These are phyloP conservation scores for Coemansia sp. DNA, from an alignment of 192 early-diverging fungal genomes.

Conservation along the genomic window DNA sequence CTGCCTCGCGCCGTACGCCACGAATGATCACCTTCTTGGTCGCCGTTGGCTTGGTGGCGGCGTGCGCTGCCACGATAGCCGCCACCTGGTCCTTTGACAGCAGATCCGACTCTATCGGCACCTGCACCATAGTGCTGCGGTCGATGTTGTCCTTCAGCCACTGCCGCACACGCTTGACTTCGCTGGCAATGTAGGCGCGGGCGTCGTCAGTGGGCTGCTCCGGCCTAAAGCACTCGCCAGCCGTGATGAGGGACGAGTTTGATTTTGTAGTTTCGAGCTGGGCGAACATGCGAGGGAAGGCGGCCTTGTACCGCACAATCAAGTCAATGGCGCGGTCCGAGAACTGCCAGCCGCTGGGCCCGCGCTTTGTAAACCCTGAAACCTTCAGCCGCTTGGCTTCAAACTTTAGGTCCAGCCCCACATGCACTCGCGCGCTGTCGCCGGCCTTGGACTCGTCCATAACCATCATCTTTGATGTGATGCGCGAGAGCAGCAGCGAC, in stretches of 20 bases:
- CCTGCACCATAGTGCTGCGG: slow-evolving; percentile 17
- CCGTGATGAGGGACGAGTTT: slow-evolving; percentile 14
- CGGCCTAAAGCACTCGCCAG: slow-evolving; percentile 35
- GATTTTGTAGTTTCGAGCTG: slow-evolving; percentile 19
- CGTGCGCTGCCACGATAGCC: slow-evolving; percentile 23
- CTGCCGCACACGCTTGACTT: slow-evolving; percentile 55
- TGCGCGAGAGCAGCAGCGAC: slow-evolving; percentile 73
- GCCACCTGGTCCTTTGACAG: slow-evolving; percentile 29
- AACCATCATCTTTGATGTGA: slow-evolving; percentile 75
- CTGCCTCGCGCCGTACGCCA: slow-evolving; percentile 53
- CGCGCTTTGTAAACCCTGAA: slow-evolving; percentile 83
- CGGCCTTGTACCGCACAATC: slow-evolving; percentile 68
- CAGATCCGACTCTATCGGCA: slow-evolving; percentile 43
- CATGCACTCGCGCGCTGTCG: slow-evolving; percentile 63
- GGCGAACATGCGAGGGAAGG: slow-evolving; percentile 66
- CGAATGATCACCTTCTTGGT: slow-evolving; percentile 35
- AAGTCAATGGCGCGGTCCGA: slow-evolving; percentile 77
- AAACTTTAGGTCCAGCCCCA: slow-evolving; percentile 93
- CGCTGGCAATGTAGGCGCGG: slow-evolving; percentile 26
- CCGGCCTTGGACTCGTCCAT: slow-evolving; percentile 60
- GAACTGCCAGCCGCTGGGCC: slow-evolving; percentile 82
- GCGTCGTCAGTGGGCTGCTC: background rate
- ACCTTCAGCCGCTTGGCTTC: slow-evolving; percentile 87
- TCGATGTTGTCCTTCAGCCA: slow-evolving; percentile 51
- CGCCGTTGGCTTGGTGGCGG: background rate